These are phyloP conservation scores for Anthoceros angustus DNA, from an alignment of 225 moss, liverwort and hornwort genomes.

Conservation along the genomic window DNA sequence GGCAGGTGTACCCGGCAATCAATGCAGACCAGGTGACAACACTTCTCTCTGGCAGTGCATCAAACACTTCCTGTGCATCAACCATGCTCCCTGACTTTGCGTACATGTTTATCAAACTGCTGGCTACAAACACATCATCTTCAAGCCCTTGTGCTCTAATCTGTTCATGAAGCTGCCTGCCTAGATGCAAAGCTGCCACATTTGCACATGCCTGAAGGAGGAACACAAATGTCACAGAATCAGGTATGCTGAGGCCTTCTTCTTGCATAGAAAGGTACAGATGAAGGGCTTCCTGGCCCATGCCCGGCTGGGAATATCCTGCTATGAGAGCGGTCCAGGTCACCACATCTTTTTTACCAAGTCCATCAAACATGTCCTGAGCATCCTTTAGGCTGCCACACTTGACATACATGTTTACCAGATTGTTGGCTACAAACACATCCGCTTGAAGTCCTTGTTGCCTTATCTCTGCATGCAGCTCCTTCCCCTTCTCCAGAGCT, in stretches of 20 bases:
- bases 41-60: background rate
- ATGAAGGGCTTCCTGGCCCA: background rate
- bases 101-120: background rate
- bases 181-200: background rate
- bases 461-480: background rate
- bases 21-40: background rate
- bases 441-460: background rate
- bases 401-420: background rate
- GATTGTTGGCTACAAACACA: background rate
- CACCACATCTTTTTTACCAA: background rate
- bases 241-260: background rate
- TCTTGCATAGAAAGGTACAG: background rate
- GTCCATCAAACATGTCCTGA: background rate
- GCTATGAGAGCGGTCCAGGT: background rate
- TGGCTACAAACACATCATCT: background rate
- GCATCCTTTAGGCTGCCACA: background rate
- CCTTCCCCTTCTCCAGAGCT: background rate
- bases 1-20: background rate
- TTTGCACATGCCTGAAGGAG: background rate
- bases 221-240: background rate
- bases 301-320: constrained; percentile 1
- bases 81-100: background rate
- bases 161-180: background rate
- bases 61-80: background rate
- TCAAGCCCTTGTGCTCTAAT: background rate